Evolutionary conservation across 192 early-diverging fungal genomes (phyloP).

Genomic region (Backusella tarrabulga): DNA sequence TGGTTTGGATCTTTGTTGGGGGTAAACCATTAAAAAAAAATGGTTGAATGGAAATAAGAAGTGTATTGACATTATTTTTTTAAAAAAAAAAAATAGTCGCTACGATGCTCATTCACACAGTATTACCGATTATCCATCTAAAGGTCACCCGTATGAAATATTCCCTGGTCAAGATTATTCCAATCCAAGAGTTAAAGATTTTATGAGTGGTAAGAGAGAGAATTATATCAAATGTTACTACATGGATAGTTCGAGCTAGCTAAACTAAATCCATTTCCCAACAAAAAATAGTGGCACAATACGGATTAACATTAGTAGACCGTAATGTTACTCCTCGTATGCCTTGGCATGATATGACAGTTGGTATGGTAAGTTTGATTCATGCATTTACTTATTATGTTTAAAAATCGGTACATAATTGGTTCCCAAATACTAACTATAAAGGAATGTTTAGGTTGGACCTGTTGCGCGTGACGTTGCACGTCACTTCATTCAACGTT

Average conservation of each 20-base stretch:
- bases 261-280: background rate
- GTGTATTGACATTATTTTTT: background rate
- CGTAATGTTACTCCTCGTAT: slow-evolving; percentile 55
- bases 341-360: slow-evolving; percentile 89
- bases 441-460: slow-evolving; percentile 42
- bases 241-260: background rate
- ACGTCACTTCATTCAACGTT: slow-evolving; percentile 84
- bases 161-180: slow-evolving; percentile 86
- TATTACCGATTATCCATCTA: slow-evolving; percentile 63
- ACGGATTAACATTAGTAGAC: slow-evolving; percentile 39
- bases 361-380: slow-evolving; percentile 55
- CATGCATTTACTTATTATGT: background rate
- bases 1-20: slow-evolving; percentile 82
- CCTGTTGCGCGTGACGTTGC: slow-evolving; percentile 76
- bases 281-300: slow-evolving; percentile 19
- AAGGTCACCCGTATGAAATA: slow-evolving; percentile 39
- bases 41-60: background rate
- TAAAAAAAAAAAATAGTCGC: slow-evolving; percentile 49
- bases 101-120: slow-evolving; percentile 85
- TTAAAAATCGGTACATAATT: background rate
- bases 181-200: slow-evolving; percentile 85
- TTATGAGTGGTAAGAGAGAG: slow-evolving; percentile 46
- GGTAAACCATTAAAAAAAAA: slow-evolving; percentile 29
- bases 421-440: background rate
- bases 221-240: background rate